Evolutionary conservation across 768 basidiomycete species (phyloP), one percentile per base, ranked within the genome.

Genomic region (Sarcomyxa edulis): DNA sequence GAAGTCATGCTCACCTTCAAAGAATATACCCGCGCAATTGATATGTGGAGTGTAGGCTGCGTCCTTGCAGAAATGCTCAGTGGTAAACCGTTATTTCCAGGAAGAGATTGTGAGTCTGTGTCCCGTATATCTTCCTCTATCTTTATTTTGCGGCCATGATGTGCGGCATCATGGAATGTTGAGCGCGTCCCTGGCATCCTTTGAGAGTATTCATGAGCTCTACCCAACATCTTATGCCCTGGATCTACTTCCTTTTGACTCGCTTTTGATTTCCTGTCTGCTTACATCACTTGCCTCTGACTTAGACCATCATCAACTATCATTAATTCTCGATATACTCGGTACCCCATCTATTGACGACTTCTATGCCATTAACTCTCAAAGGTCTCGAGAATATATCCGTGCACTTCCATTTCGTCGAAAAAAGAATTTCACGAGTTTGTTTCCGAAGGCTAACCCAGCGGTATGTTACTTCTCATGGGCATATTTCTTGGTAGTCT

Each of bases 1-100:
- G 95, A 97, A 58, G 89, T 98, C 45, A 97, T 98, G 95, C 74
- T 98, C 24, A 95, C 91, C 0, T 97, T 96, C 69, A 92, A 94
- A 54, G 84, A 94, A 66, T 97, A 97, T 58, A 93, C 91, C 5
- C 76, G 77, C 23, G 84, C 84, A 1, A 86, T 90, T 58, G 87
- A 90, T 47, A 74, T 91, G 56, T 92, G 88, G 89, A 81, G 79
- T 42, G 86, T 90, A 14, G 85, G 88, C 2, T 91, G 88, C 54
- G 81, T 90, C 2, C 62, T 90, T 33, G 94, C 93, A 6, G 93
- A 94, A 62, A 92, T 94, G 90, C 65, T 94, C 0, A 80, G 74
- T 42, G 90, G 94, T n/a, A 82, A 86, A 53, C 88, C 94, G 1
- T 62, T 97, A 41, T 98, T 97, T 61, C 94, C 94, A 5, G 94